Percentiles rank a stretch among this genome's conserved stretches.
These are phyloP conservation scores for Cajanus cajan DNA, from an alignment of 306 rosid genomes.

Conservation along the genomic window DNA sequence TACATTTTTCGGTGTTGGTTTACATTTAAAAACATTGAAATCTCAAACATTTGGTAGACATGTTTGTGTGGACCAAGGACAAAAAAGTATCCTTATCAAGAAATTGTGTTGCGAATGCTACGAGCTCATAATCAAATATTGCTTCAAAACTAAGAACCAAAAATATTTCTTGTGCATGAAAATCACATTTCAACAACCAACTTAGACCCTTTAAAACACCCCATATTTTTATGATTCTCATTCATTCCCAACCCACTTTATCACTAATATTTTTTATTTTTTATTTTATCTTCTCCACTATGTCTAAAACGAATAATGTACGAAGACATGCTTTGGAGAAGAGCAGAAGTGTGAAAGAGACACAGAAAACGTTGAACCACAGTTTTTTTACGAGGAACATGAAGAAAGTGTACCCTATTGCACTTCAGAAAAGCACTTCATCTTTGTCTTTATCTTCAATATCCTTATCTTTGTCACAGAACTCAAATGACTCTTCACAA, in stretches of 20 bases:
- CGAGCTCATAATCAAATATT: conserved; percentile 38
- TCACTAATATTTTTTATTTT: not conserved
- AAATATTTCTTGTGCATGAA: conserved; percentile 47
- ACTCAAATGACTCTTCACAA: conserved; percentile 79
- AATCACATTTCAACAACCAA: conserved; percentile 78
- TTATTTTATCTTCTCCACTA: not conserved
- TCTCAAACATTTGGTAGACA: not conserved
- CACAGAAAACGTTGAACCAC: conserved; percentile 50
- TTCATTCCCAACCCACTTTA: conserved; percentile 4
- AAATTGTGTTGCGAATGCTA: conserved; percentile 4
- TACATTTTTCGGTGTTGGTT: not conserved
- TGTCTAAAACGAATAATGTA: conserved; percentile 64
- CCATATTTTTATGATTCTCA: conserved; percentile 18
- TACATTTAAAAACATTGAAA: not conserved
- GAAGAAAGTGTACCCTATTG: conserved; percentile 92
- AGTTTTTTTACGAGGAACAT: conserved; percentile 53
- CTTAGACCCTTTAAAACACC: conserved; percentile 28
- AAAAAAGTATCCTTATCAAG: conserved; percentile 24
- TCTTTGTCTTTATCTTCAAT: conserved; percentile 71
- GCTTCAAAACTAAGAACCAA: conserved; percentile 70
- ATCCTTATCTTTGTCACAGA: conserved; percentile 83
- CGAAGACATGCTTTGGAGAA: conserved; percentile 60
- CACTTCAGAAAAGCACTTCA: conserved; percentile 79
- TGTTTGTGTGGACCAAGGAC: conserved; percentile 13
- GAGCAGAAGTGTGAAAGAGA: conserved; percentile 51